phyloP scores from a whole-genome alignment of 345 rosid genomes.

The Triadica sebifera region DNA sequence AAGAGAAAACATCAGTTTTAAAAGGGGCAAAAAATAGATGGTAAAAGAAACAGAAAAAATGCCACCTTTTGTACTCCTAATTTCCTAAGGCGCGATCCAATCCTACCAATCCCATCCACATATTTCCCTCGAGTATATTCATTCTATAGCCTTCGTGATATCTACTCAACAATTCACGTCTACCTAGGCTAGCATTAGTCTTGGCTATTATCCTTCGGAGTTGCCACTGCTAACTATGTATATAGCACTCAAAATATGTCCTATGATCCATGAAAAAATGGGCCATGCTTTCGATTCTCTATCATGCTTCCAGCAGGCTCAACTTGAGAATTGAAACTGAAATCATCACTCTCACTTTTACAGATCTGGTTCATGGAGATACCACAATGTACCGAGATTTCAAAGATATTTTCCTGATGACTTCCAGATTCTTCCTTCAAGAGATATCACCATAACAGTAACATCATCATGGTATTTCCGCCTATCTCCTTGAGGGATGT shows the following conservation, averaged over 20 bases:
- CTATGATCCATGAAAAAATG: constrained; percentile 11
- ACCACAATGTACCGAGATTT: constrained; percentile 18
- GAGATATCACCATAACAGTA: constrained; percentile 91
- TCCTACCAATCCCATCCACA: constrained; percentile 25
- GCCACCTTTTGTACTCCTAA: neutral
- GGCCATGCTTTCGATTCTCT: constrained; percentile 9
- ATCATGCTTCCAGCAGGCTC: constrained; percentile 17
- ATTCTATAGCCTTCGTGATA: constrained; percentile 28
- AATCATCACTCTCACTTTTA: neutral
- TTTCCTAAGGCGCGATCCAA: constrained; percentile 23
- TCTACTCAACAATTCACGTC: constrained; percentile 32
- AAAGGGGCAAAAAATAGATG: neutral
- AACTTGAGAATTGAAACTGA: constrained; percentile 4
- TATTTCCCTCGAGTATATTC: constrained; percentile 9
- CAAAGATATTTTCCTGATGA: constrained; percentile 91
- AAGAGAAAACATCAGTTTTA: constrained; percentile 14
- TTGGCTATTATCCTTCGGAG: constrained; percentile 21
- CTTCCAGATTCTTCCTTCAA: constrained; percentile 98
- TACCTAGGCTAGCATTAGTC: constrained; percentile 34
- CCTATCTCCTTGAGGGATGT: constrained; percentile 96
- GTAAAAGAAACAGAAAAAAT: neutral
- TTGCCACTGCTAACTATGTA: constrained; percentile 24
- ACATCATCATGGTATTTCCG: constrained; percentile 96
- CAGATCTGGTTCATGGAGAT: neutral
- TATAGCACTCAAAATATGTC: constrained; percentile 11